A percentile compares a stretch with the other conserved stretches of the same genome.
phyloP scores from a whole-genome alignment of 331 rosid genomes.

The Malus hybrid region DNA sequence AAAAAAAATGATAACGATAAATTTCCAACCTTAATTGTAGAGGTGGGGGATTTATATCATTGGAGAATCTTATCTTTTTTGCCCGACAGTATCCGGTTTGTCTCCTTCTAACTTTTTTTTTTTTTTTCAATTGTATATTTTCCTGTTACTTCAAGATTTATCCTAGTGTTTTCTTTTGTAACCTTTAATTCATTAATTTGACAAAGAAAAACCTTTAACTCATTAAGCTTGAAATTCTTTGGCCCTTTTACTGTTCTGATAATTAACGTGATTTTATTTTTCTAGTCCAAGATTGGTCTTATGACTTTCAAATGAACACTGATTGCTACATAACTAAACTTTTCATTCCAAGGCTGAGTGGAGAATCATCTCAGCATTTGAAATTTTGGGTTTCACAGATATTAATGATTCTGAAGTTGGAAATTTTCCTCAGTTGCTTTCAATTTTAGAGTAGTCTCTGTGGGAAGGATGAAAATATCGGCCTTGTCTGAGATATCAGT shows the following conservation, averaged over 20 bases:
- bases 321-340: neutral
- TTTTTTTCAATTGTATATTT: neutral
- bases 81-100: conserved; percentile 80
- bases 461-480: neutral
- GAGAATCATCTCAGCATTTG: neutral
- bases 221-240: neutral
- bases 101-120: conserved; percentile 14
- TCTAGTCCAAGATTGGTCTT: neutral
- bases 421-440: neutral
- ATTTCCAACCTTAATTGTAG: conserved; percentile 35
- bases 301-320: neutral
- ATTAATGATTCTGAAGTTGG: neutral
- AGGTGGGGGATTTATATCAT: conserved; percentile 91
- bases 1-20: conserved; percentile 1
- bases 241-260: neutral
- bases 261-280: neutral
- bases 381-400: neutral
- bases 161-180: neutral
- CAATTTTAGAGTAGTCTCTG: neutral
- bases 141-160: neutral
- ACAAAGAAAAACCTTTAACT: no score
- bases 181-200: no score
- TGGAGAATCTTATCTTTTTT: conserved; percentile 91
- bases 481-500: neutral
- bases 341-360: neutral